Percentiles rank a stretch among this genome's conserved stretches.
Conservation (phyloP, 2,329 filamentous ascomycete species). For the Penicillium sp. region DNA sequence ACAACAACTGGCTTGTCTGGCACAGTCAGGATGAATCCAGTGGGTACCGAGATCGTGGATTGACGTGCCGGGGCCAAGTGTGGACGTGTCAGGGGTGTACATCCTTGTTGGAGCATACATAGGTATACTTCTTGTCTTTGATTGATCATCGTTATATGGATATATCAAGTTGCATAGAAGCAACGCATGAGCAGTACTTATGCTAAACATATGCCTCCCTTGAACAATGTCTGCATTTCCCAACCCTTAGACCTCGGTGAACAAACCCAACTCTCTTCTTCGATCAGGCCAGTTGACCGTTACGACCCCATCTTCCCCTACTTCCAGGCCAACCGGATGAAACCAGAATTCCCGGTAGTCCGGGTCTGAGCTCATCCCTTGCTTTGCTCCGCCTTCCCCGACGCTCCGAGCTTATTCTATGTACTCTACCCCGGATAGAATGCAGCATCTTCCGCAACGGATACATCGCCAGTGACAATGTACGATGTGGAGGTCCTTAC, state of each 20-base stretch:
- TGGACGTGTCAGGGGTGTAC: not conserved
- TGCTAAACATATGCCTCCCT: no score
- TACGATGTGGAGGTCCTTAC: no score
- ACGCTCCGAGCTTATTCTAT: not conserved
- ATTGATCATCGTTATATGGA: not conserved
- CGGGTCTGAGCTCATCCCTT: conserved; percentile 2
- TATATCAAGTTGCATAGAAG: not conserved
- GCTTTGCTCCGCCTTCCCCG: not conserved
- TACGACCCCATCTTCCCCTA: conserved; percentile 4
- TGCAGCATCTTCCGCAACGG: not conserved
- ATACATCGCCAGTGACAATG: not conserved
- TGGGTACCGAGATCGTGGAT: conserved; percentile 1
- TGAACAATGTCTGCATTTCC: not conserved
- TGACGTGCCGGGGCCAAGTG: conserved; percentile 3
- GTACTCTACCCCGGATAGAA: not conserved
- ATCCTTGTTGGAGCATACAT: not conserved
- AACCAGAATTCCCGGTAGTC: conserved; percentile 1
- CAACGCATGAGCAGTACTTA: not conserved
- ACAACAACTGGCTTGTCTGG: not conserved
- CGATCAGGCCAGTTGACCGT: conserved; percentile 17
- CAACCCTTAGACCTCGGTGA: not conserved
- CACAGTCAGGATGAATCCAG: not conserved
- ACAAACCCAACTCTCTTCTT: not conserved
- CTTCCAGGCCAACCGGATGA: conserved; percentile 6
- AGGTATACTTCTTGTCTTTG: not conserved